Conservation (phyloP, 2,329 filamentous ascomycete species). For the Diaporthe batatas region DNA sequence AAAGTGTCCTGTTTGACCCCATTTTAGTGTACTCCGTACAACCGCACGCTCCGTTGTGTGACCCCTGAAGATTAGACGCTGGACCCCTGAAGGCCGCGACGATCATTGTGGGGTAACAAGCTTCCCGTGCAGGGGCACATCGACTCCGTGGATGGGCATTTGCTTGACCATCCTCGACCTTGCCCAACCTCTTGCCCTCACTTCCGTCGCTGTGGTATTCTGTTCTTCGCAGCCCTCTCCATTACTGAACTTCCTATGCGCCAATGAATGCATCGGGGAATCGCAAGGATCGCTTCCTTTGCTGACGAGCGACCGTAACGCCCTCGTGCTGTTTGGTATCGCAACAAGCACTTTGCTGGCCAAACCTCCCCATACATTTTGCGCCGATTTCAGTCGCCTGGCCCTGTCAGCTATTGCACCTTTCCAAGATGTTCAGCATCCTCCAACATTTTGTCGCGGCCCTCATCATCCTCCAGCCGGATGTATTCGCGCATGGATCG, state of each 20-base stretch:
- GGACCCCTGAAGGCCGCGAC: slow-evolving; percentile 20
- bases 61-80: slow-evolving; percentile 25
- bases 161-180: neutral
- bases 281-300: slow-evolving; percentile 14
- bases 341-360: neutral
- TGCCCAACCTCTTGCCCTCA: neutral
- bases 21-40: no score
- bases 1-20: slow-evolving; percentile 13
- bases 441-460: slow-evolving; percentile 16
- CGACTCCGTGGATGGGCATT: slow-evolving; percentile 25
- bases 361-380: neutral
- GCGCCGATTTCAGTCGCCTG: neutral
- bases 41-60: slow-evolving; percentile 11
- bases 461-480: slow-evolving; percentile 3
- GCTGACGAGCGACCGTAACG: slow-evolving; percentile 14
- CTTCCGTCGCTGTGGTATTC: neutral
- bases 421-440: slow-evolving; percentile 22
- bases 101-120: slow-evolving; percentile 28
- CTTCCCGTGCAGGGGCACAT: slow-evolving; percentile 21
- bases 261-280: slow-evolving; percentile 4
- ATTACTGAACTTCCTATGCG: neutral
- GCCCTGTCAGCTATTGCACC: neutral
- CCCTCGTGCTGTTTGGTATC: neutral
- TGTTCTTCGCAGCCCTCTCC: neutral
- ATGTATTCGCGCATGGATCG: slow-evolving; percentile 23